phyloP scores from a whole-genome alignment of 2,329 filamentous ascomycete species.

The Cryphonectria naterciae region DNA sequence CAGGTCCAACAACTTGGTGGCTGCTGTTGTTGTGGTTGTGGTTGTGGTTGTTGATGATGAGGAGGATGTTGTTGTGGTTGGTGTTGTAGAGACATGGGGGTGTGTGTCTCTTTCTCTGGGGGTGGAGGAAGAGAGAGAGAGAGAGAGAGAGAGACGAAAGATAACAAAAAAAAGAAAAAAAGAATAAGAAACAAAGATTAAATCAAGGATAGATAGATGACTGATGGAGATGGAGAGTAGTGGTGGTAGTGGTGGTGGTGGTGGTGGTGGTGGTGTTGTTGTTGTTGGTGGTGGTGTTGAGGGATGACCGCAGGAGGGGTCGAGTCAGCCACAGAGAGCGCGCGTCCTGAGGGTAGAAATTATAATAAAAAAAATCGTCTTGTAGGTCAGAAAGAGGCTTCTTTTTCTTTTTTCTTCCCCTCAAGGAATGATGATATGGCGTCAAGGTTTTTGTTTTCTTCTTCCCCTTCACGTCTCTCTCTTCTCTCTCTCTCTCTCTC shows the following conservation, averaged over 20 bases:
- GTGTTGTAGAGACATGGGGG: constrained; percentile 11
- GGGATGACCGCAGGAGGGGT: not conserved
- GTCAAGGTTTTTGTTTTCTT: not conserved
- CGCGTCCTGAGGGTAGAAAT: not conserved
- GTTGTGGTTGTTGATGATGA: not conserved
- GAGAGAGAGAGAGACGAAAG: too few species aligned
- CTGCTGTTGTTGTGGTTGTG: not conserved
- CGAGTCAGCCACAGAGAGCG: not conserved
- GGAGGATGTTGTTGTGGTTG: not conserved
- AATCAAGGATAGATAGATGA: not conserved
- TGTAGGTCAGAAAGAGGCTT: not conserved
- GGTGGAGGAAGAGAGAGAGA: too few species aligned
- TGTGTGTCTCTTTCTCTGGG: not conserved
- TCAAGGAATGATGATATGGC: too few species aligned
- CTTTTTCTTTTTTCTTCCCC: not conserved
- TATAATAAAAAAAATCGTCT: not conserved
- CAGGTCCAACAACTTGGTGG: constrained; percentile 43
- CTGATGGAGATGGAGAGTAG: too few species aligned
- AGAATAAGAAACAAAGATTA: not conserved
- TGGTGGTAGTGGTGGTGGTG: too few species aligned
- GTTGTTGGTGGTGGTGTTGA: too few species aligned
- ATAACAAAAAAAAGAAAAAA: too few species aligned
- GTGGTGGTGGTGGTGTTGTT: too few species aligned
- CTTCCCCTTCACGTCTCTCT: not conserved
- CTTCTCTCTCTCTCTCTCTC: not conserved